Percentiles rank a stretch among this genome's conserved stretches.
phyloP scores from a whole-genome alignment of 192 early-diverging fungal species.

The Piromyces finnis region DNA sequence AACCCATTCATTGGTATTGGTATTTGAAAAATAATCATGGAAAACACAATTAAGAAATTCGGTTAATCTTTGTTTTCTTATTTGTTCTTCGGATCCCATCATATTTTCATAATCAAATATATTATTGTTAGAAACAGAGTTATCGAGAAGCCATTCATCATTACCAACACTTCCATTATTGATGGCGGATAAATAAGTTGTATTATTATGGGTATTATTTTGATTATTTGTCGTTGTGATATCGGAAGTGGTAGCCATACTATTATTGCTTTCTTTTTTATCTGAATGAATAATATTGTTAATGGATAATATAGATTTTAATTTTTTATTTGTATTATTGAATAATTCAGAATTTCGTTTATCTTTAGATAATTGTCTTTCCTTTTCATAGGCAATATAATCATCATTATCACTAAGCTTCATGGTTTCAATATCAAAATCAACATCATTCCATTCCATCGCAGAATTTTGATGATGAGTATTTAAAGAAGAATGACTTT shows the following conservation, averaged over 20 bases:
- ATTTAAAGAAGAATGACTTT: not conserved
- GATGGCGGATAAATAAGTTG: not conserved
- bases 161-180: not conserved
- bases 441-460: not conserved
- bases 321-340: not conserved
- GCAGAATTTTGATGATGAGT: not conserved
- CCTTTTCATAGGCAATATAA: not conserved
- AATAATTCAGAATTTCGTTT: not conserved
- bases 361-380: no score
- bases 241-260: not conserved
- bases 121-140: not conserved
- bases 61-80: not conserved
- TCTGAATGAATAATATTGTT: not conserved
- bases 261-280: not conserved
- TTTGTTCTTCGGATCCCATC: not conserved
- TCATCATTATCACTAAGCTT: not conserved
- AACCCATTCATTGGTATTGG: not conserved
- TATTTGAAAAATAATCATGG: not conserved
- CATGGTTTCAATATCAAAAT: not conserved
- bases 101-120: not conserved
- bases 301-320: not conserved
- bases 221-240: no score
- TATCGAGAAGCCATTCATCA: not conserved
- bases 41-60: not conserved
- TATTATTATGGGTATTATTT: no score